A percentile compares a stretch with the other conserved stretches of the same genome.
phyloP scores from a whole-genome alignment of 2,329 filamentous ascomycete species.

The Pseudogymnoascus sp. region DNA sequence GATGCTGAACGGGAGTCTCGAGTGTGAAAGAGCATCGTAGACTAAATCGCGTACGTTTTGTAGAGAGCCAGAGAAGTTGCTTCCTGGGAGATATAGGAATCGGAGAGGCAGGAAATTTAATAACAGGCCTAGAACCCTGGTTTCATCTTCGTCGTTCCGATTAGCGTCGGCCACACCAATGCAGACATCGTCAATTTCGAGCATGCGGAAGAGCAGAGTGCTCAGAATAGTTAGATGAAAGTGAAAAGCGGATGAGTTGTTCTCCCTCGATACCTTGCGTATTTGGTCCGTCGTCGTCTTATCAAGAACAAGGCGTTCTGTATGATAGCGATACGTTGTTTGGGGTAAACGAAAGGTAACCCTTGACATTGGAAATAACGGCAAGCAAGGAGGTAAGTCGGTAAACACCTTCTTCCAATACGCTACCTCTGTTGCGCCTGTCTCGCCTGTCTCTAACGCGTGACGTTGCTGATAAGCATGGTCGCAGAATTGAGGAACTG shows the following conservation, averaged over 20 bases:
- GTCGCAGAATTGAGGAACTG: too few relatives aligned
- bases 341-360: too few relatives aligned
- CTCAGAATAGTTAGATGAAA: slow-evolving; percentile 39
- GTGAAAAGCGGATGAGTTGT: slow-evolving; percentile 32
- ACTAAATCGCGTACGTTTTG: not conserved
- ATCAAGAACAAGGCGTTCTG: too few relatives aligned
- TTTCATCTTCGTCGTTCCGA: slow-evolving; percentile 26
- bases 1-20: slow-evolving; percentile 18
- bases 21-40: slow-evolving; percentile 5
- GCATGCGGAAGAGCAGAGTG: slow-evolving; percentile 32
- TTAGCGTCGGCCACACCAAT: slow-evolving; percentile 45
- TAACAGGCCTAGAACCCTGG: too few relatives aligned
- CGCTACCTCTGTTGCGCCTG: too few relatives aligned
- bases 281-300: too few relatives aligned
- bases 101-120: not conserved
- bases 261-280: too few relatives aligned
- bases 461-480: slow-evolving; percentile 16
- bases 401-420: too few relatives aligned
- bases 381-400: too few relatives aligned
- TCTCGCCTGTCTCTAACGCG: too few relatives aligned
- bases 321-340: too few relatives aligned
- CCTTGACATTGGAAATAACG: too few relatives aligned
- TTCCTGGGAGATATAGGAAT: not conserved
- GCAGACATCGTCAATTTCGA: slow-evolving; percentile 34
- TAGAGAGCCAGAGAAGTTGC: not conserved